Base-by-base conservation (phyloP, 495 filamentous ascomycete species). In the Opeltia flavorubescens region DNA sequence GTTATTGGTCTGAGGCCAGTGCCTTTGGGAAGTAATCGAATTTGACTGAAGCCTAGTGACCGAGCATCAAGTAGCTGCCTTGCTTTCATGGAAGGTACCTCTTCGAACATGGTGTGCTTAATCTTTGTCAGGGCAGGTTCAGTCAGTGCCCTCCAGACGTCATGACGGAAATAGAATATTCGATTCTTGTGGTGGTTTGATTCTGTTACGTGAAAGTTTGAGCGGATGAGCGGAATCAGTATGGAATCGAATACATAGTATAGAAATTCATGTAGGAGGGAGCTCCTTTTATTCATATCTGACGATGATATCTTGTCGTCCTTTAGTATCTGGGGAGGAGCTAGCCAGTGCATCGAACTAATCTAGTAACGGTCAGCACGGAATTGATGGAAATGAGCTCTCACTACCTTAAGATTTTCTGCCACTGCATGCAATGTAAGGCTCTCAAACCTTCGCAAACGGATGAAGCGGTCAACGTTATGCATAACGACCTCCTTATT, bases 181-280 rank as follows among this genome's bases (percentile, higher is more conserved):
- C 78, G 78, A 55, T 93, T 86, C 21, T 77, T 72, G 55, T 95
- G 80, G 5, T 70, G 65, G 52, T 78, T 85, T 1, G 86, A 89
- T 60, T 98, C 91, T 1, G 91, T 98, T 21, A 95, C 85, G 54
- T 98, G 86, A 53, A 98, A 98, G 55, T 91, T 84, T 18, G 74
- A 73, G 13, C 86, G 79, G 42, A 98, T 73, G 1, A 96, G 74
- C 5, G 91, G 91, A 50, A 95, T 85, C 15, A 98, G 55, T 24
- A 96, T 67, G 0, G 87, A 94, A 54, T 98, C 89, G 52, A 96
- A 89, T 2, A 94, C 50, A 61, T 88, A 98, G 63, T 94, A 96
- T 0, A 95, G 51, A 46, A 95, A 79, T 56, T 98, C 91, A 40
- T 77, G 62, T 26, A 94, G 74, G 4, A 96, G 67, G 58, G 95